Evolutionary conservation across 2,329 filamentous ascomycete genomes (phyloP), one percentile per base, ranked within the genome.

Genomic region (Trichoderma aggressivum): DNA sequence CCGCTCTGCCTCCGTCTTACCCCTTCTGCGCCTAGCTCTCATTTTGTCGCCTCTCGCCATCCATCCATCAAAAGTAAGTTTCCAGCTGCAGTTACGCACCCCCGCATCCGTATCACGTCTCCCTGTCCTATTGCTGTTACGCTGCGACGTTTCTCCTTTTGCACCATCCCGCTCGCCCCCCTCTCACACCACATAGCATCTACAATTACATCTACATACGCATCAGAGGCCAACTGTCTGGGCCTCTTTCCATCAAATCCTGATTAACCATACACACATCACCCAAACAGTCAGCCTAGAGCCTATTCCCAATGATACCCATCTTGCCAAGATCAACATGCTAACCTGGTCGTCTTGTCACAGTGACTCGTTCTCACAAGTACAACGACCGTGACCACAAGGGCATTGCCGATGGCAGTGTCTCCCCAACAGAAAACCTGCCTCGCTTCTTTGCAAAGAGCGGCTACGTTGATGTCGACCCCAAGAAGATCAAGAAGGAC

Each of bases 361-460:
- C 76, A 97, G 94, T 99, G 95, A 98, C 96, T 86, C 95, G 96
- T 82, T 97, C 95, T 75, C 93, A 95, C 89, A 99, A 98, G 87
- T 89, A 87, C 86, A 97, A 94, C 85, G 94, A 97, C 83, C 94
- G 94, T 84, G 92, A 97, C 86, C 92, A 97, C 85, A 89, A 90
- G 78, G 92, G 88, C 78, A 84, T 93, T 76, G 91, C 91, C 75
- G 92, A 96, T 77, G 92, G 92, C 80, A 90, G 89, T 71, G 90
- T 89, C 73, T 82, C 86, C 65, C 86, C 89, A 70, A 87, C 92
- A 74, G 92, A 96, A 76, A 88, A 91, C 77, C 84, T 97, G 32
- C 95, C 96, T 79, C 93, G 94, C 79, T 98, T 92, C 89, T 98
- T 98, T 81, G 94, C 89, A 82, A 98, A 98, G 85, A 84, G 89